Percentiles rank a stretch among this genome's conserved stretches.
phyloP scores from a whole-genome alignment of 352 stramenopile genomes.

The Pythium periplocum region DNA sequence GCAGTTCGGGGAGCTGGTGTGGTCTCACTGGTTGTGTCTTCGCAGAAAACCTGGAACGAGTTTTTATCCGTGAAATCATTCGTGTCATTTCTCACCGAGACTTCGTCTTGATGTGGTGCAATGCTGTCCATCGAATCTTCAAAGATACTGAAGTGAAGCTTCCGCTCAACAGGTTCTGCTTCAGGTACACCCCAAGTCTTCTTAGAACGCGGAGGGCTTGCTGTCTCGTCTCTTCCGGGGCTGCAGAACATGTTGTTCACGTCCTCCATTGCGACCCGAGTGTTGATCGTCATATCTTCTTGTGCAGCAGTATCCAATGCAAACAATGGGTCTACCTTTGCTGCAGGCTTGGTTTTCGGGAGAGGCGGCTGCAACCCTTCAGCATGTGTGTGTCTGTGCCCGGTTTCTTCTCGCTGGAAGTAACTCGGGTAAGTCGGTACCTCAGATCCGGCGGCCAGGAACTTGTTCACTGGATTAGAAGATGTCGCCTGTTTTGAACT shows the following conservation, averaged over 20 bases:
- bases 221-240: slow-evolving; percentile 27
- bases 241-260: slow-evolving; percentile 88
- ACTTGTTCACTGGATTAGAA: slow-evolving; percentile 4
- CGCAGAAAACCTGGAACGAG: slow-evolving; percentile 42
- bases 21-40: slow-evolving; percentile 20
- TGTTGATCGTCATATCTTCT: slow-evolving; percentile 89
- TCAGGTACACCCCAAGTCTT: slow-evolving; percentile 32
- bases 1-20: slow-evolving; percentile 5
- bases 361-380: not conserved
- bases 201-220: no score
- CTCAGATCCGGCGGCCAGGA: slow-evolving; percentile 4
- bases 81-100: slow-evolving; percentile 39
- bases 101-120: slow-evolving; percentile 36
- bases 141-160: slow-evolving; percentile 81
- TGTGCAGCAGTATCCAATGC: slow-evolving; percentile 35
- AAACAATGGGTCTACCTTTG: slow-evolving; percentile 4
- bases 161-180: slow-evolving; percentile 69
- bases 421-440: not conserved
- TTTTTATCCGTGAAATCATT: slow-evolving; percentile 34
- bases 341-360: slow-evolving; percentile 1
- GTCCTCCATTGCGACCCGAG: slow-evolving; percentile 73
- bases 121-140: slow-evolving; percentile 76
- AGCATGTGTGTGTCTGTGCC: no score
- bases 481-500: not conserved
- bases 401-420: not conserved